Conservation (phyloP, 768 basidiomycete species). For the Kwoniella dendrophila region DNA sequence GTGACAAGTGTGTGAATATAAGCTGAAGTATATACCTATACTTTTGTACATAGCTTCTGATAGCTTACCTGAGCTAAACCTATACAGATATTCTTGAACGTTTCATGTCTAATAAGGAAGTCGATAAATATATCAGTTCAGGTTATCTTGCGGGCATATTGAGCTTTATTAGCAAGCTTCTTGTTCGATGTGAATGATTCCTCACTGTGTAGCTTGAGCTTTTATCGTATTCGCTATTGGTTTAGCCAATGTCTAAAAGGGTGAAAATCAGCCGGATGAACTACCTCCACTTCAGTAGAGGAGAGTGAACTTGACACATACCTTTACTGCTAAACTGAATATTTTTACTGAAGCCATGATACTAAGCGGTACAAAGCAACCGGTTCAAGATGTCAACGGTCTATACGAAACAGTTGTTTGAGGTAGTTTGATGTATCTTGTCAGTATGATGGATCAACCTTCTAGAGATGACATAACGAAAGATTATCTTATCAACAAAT, state of each 20-base stretch:
- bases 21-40: too few species aligned
- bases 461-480: too few species aligned
- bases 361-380: too few species aligned
- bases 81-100: slow-evolving; percentile 53
- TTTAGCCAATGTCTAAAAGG: slow-evolving; percentile 51
- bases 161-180: too few species aligned
- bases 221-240: slow-evolving; percentile 55
- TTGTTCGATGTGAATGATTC: background rate
- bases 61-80: slow-evolving; percentile 52
- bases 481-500: too few species aligned
- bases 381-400: too few species aligned
- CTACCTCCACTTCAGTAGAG: slow-evolving; percentile 8
- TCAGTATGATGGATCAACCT: too few species aligned
- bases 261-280: background rate
- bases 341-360: slow-evolving; percentile 56
- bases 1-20: too few species aligned
- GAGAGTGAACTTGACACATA: too few species aligned
- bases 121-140: too few species aligned
- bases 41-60: background rate
- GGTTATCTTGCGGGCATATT: too few species aligned
- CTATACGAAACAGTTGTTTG: background rate
- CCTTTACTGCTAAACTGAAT: slow-evolving; percentile 52
- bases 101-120: slow-evolving; percentile 55
- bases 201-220: slow-evolving; percentile 52
- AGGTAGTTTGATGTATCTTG: background rate